Conservation (phyloP, 108 stramenopile species). For the Fragilaria radians region DNA sequence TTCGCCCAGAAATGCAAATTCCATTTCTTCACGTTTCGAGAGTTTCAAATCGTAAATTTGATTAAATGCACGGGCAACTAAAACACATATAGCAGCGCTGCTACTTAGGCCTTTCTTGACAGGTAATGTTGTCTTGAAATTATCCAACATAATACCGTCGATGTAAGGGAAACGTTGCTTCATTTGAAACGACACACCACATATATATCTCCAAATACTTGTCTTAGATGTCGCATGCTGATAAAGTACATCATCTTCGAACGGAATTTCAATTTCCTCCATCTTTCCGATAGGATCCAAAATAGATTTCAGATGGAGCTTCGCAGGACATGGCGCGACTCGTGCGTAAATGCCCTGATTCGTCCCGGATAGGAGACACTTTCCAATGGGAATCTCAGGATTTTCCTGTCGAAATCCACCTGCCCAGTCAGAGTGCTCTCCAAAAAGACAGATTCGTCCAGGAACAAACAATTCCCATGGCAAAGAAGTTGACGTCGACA, state of each 20-base stretch:
- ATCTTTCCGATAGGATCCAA: neutral
- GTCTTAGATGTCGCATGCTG: neutral
- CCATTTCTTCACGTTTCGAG: neutral
- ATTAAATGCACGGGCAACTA: neutral
- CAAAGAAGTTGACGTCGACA: neutral
- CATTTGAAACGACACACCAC: neutral
- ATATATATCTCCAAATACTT: neutral
- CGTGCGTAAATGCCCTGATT: neutral
- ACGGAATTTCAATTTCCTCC: neutral
- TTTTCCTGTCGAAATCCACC: neutral
- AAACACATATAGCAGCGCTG: neutral
- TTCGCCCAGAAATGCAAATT: neutral
- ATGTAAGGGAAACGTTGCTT: neutral
- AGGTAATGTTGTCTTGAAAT: neutral
- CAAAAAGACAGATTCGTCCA: neutral
- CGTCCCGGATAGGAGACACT: neutral
- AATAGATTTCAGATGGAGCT: neutral
- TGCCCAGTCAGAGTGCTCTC: neutral
- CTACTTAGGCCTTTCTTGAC: slow-evolving; percentile 1
- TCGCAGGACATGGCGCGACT: neutral
- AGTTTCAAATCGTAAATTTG: neutral
- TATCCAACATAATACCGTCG: neutral
- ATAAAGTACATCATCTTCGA: neutral
- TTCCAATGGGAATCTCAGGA: neutral
- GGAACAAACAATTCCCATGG: neutral